These are phyloP conservation scores for Quercus berberidifolia DNA, from an alignment of 306 rosid genomes.

Conservation along the genomic window DNA sequence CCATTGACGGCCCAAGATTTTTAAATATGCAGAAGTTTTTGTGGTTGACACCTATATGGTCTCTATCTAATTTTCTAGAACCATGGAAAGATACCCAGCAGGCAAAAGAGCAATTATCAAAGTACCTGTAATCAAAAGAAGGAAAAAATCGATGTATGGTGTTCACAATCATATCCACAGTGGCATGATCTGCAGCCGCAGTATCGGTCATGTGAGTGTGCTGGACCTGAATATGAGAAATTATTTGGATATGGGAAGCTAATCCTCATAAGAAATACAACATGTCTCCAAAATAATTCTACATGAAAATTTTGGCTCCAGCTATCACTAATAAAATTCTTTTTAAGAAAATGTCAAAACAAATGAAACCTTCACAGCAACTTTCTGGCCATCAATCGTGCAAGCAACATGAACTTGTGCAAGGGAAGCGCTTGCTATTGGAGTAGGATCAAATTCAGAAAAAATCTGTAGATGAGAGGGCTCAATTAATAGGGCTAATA, in stretches of 20 bases:
- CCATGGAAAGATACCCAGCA: background rate
- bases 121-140: conserved; percentile 86
- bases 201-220: conserved; percentile 96
- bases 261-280: conserved; percentile 22
- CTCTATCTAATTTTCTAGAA: conserved; percentile 15
- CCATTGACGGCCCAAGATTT: background rate
- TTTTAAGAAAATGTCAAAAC: conserved; percentile 9
- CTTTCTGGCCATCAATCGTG: conserved; percentile 80
- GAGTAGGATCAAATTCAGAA: conserved; percentile 76
- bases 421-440: conserved; percentile 96
- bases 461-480: conserved; percentile 59
- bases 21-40: background rate
- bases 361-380: conserved; percentile 89
- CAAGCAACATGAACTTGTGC: conserved; percentile 95
- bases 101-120: background rate
- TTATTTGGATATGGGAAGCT: conserved; percentile 13
- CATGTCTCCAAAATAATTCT: background rate
- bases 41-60: background rate
- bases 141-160: conserved; percentile 73
- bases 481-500: conserved; percentile 7
- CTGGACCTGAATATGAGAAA: conserved; percentile 72
- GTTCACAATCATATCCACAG: conserved; percentile 80
- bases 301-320: conserved; percentile 13
- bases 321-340: conserved; percentile 18
- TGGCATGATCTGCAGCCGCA: conserved; percentile 90